Conservation (phyloP, 2,329 filamentous ascomycete genomes). For the Hymenoscyphus linearis region DNA sequence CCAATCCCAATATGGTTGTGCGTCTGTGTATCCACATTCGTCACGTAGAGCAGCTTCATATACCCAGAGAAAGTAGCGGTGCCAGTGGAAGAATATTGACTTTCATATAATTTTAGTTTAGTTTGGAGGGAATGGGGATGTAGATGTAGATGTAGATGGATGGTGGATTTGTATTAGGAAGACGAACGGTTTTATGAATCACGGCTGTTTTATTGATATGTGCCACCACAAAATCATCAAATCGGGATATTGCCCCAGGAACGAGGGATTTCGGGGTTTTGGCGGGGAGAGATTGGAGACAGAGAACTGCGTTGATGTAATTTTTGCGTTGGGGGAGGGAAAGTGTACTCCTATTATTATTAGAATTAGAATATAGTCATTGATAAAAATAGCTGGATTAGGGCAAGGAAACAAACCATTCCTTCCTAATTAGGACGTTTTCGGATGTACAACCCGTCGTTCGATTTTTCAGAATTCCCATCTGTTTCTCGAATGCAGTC, state of each 20-base stretch:
- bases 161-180: too few species aligned
- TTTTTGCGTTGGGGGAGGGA: neutral
- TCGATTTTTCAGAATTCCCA: too few species aligned
- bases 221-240: slow-evolving; percentile 33
- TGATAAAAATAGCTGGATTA: too few species aligned
- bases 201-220: slow-evolving; percentile 31
- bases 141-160: too few species aligned
- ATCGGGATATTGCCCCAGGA: slow-evolving; percentile 2
- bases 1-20: slow-evolving; percentile 42
- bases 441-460: too few species aligned
- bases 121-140: too few species aligned
- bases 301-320: neutral
- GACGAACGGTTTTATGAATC: slow-evolving; percentile 26
- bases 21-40: slow-evolving; percentile 39
- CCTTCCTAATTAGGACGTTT: too few species aligned
- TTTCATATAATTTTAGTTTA: too few species aligned
- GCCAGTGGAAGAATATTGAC: slow-evolving; percentile 42
- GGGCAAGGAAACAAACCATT: too few species aligned
- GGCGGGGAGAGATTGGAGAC: neutral
- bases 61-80: slow-evolving; percentile 36
- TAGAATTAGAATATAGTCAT: too few species aligned
- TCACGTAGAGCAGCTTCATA: slow-evolving; percentile 38
- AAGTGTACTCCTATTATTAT: too few species aligned
- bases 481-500: too few species aligned
- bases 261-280: neutral